phyloP scores from a whole-genome alignment of 371 early-diverging fungal species.

The Circinella umbellata region DNA sequence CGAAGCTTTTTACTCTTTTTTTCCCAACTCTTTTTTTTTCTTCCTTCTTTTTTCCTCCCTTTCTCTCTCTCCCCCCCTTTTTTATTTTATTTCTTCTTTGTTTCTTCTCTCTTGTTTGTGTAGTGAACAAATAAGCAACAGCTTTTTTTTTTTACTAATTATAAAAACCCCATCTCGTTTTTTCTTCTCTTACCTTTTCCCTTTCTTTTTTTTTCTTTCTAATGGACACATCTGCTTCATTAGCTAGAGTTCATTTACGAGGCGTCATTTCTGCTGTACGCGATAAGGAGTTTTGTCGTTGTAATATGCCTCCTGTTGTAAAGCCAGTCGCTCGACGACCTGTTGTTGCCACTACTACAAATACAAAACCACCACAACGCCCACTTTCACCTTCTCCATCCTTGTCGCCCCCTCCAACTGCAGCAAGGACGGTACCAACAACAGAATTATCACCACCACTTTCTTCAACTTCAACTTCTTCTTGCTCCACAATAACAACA shows the following conservation, averaged over 20 bases:
- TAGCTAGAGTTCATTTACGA: slow-evolving; percentile 16
- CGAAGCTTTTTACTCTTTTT: not conserved
- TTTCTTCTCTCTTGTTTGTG: not conserved
- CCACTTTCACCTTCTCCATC: slow-evolving; percentile 1
- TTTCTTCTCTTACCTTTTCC: not conserved
- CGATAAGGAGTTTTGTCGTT: slow-evolving; percentile 11
- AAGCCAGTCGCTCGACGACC: slow-evolving; percentile 46
- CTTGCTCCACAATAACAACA: too few relatives aligned
- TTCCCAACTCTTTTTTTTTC: too few relatives aligned
- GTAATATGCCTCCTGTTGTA: slow-evolving; percentile 4
- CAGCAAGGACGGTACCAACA: not conserved
- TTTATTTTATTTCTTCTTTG: not conserved
- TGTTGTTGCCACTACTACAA: slow-evolving; percentile 14
- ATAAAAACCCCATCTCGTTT: not conserved
- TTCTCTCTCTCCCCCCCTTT: not conserved
- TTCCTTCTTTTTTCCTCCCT: not conserved
- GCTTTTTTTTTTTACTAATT: not conserved
- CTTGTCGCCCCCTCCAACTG: slow-evolving; percentile 2
- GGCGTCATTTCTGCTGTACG: slow-evolving; percentile 12
- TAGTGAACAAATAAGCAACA: not conserved
- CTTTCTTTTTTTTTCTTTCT: not conserved
- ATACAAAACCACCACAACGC: not conserved
- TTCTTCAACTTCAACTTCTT: not conserved
- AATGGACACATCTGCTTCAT: slow-evolving; percentile 23
- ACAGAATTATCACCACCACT: not conserved